phyloP scores from a whole-genome alignment of 1,139 yeast species.

The Lodderomyces orthopsilosis region DNA sequence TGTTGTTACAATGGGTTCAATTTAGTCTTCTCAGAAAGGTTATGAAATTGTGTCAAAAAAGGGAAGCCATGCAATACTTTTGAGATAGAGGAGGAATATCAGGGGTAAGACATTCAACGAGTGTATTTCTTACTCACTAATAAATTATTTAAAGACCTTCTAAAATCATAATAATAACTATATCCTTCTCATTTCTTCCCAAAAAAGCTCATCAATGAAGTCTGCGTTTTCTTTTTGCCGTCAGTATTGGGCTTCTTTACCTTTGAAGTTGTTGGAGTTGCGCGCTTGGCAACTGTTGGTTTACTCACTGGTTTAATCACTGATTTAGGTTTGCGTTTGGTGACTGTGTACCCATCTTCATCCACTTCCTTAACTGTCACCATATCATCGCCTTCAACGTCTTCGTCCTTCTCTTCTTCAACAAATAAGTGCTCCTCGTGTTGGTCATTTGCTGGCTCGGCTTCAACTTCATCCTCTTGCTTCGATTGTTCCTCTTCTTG shows the following conservation, averaged over 20 bases:
- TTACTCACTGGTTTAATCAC: constrained; percentile 16
- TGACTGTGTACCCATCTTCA: constrained; percentile 41
- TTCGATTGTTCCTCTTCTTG: constrained; percentile 4
- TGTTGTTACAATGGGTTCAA: too few species aligned
- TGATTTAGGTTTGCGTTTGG: constrained; percentile 24
- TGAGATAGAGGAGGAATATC: too few species aligned
- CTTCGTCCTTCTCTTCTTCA: constrained; percentile 10
- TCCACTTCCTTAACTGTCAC: constrained; percentile 26
- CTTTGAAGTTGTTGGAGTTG: constrained; percentile 11
- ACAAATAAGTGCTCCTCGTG: constrained; percentile 11
- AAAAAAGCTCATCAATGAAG: constrained; percentile 42
- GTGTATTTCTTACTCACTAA: too few species aligned
- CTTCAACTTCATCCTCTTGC: constrained; percentile 6
- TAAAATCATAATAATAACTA: too few species aligned
- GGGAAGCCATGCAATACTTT: too few species aligned
- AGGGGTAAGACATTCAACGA: too few species aligned
- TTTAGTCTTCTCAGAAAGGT: too few species aligned
- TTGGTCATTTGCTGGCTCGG: constrained; percentile 4
- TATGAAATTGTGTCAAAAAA: too few species aligned
- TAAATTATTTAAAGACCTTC: too few species aligned
- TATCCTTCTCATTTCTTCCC: constrained; percentile 25
- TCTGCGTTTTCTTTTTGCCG: constrained; percentile 28
- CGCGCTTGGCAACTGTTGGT: neutral
- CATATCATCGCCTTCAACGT: constrained; percentile 9
- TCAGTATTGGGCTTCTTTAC: constrained; percentile 12